phyloP scores from a whole-genome alignment of 129 eudicot species.

The Ambrosia trifida region DNA sequence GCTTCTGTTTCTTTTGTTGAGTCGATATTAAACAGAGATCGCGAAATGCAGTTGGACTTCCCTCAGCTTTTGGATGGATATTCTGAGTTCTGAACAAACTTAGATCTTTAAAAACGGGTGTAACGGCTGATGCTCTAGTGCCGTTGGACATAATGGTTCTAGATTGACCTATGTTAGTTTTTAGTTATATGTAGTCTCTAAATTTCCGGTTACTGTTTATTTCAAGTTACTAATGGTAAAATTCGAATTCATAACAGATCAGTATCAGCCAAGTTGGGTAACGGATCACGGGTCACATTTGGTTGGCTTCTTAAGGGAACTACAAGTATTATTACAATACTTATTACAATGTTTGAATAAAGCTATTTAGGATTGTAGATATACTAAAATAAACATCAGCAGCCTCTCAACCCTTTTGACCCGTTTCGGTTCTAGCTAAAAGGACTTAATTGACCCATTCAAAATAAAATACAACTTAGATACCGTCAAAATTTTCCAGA shows the following conservation, averaged over 20 bases:
- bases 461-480: not conserved
- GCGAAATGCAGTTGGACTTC: slow-evolving; percentile 63
- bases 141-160: not conserved
- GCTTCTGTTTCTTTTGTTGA: slow-evolving; percentile 70
- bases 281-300: no score
- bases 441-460: not conserved
- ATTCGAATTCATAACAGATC: not conserved
- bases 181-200: slow-evolving; percentile 22
- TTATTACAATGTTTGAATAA: no score
- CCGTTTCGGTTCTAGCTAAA: not conserved
- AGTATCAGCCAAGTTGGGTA: no score
- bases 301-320: no score
- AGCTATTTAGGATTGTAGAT: no score
- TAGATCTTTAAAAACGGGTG: not conserved
- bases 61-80: slow-evolving; percentile 54
- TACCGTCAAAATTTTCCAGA: not conserved
- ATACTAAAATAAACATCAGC: no score
- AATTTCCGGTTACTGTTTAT: slow-evolving; percentile 8
- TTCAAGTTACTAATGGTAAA: slow-evolving; percentile 17
- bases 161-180: slow-evolving; percentile 10
- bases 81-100: slow-evolving; percentile 42
- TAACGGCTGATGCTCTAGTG: not conserved
- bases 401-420: not conserved
- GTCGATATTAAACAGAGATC: slow-evolving; percentile 65
- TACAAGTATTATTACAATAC: no score